Conservation (phyloP, 495 filamentous ascomycete genomes). For the Penicillium roqueforti region DNA sequence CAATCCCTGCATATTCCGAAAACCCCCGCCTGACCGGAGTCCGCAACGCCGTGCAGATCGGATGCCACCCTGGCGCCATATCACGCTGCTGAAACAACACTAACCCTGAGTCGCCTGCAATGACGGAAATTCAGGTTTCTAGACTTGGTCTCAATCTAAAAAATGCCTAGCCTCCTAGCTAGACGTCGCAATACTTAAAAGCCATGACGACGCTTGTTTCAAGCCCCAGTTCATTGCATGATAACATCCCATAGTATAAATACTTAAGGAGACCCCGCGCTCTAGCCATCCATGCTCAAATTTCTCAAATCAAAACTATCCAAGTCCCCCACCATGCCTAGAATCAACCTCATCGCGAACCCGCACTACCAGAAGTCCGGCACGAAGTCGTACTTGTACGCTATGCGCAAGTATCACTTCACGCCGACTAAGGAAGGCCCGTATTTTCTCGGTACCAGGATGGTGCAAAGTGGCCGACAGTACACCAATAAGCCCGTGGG, state of each 20-base stretch:
- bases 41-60: constrained; percentile 18
- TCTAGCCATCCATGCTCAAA: constrained; percentile 15
- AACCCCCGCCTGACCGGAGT: constrained; percentile 1
- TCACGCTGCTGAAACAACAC: constrained; percentile 9
- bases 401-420: constrained; percentile 68
- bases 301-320: constrained; percentile 13
- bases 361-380: constrained; percentile 60
- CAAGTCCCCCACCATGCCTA: constrained; percentile 31
- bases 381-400: constrained; percentile 66
- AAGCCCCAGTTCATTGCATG: not conserved
- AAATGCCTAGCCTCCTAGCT: not conserved
- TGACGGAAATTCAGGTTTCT: constrained; percentile 17
- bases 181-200: not conserved
- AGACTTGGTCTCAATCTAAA: not conserved
- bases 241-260: not conserved
- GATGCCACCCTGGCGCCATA: constrained; percentile 12
- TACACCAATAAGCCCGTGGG: constrained; percentile 40
- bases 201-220: not conserved
- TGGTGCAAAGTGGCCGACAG: constrained; percentile 44
- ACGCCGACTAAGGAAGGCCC: constrained; percentile 65
- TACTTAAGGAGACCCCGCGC: not conserved
- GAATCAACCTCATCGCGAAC: constrained; percentile 53
- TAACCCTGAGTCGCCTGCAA: constrained; percentile 13
- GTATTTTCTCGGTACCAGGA: constrained; percentile 49
- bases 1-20: not conserved